Conservation (phyloP, 2,329 filamentous ascomycete species). For the Sporothrix globosa region DNA sequence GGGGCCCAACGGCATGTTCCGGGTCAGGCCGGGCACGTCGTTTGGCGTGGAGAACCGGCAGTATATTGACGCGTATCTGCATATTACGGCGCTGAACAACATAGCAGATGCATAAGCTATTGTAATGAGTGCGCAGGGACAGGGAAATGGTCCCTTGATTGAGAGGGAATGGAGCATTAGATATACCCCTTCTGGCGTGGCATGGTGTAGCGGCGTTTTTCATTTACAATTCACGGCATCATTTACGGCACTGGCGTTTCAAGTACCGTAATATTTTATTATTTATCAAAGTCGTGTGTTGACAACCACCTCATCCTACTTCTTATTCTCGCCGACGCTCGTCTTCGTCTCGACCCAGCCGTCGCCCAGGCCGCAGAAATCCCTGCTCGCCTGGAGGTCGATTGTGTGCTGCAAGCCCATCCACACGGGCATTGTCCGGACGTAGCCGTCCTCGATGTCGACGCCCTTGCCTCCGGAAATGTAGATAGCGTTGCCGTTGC, state of each 20-base stretch:
- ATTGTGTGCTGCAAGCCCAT: too few relatives aligned
- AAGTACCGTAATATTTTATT: too few relatives aligned
- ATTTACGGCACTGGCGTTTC: background rate
- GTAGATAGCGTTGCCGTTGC: too few relatives aligned
- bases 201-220: background rate
- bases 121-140: too few relatives aligned
- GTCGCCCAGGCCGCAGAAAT: conserved; percentile 23
- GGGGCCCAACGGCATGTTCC: conserved; percentile 52
- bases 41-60: conserved; percentile 50
- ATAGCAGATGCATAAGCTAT: background rate
- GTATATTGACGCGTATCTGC: conserved; percentile 51
- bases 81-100: conserved; percentile 37
- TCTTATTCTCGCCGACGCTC: conserved; percentile 3
- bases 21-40: conserved; percentile 45
- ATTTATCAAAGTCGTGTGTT: too few relatives aligned
- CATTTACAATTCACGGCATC: background rate
- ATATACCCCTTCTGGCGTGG: background rate
- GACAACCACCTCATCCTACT: background rate
- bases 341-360: conserved; percentile 28
- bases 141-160: too few relatives aligned
- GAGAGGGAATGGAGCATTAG: background rate
- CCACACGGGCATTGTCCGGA: too few relatives aligned
- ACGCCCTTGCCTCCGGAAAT: too few relatives aligned
- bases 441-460: too few relatives aligned
- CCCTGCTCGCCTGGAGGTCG: too few relatives aligned